phyloP scores from a whole-genome alignment of 2,329 filamentous ascomycete genomes.

The Claviceps pazoutovae region DNA sequence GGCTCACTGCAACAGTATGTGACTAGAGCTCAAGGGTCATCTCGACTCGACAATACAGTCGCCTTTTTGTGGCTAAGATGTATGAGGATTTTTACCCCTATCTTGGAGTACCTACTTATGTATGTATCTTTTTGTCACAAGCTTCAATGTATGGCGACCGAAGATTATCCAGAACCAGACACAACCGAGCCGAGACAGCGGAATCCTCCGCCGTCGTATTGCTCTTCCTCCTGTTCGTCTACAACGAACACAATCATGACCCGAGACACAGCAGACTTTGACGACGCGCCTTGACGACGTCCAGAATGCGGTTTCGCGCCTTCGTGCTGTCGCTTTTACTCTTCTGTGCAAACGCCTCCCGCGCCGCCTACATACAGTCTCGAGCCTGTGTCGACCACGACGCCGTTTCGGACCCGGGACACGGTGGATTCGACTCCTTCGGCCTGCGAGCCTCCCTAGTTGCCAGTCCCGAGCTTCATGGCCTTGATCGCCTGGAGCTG shows the following conservation, averaged over 20 bases:
- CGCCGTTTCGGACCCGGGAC: background rate
- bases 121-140: too few species aligned
- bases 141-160: too few species aligned
- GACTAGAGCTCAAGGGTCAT: too few species aligned
- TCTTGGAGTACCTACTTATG: too few species aligned
- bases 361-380: background rate
- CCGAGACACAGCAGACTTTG: background rate
- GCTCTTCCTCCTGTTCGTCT: background rate
- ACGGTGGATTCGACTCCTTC: background rate
- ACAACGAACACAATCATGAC: background rate
- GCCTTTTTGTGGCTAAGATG: too few species aligned
- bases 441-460: background rate
- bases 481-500: background rate
- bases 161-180: too few species aligned
- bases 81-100: too few species aligned
- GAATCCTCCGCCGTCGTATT: too few species aligned
- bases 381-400: background rate
- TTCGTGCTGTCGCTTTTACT: background rate
- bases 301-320: background rate
- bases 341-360: background rate
- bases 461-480: background rate
- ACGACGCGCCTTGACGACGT: background rate
- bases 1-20: too few species aligned
- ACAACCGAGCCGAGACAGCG: too few species aligned
- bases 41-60: too few species aligned